These are phyloP conservation scores for Castanospermum australe DNA, from an alignment of 306 rosid species.

Conservation along the genomic window DNA sequence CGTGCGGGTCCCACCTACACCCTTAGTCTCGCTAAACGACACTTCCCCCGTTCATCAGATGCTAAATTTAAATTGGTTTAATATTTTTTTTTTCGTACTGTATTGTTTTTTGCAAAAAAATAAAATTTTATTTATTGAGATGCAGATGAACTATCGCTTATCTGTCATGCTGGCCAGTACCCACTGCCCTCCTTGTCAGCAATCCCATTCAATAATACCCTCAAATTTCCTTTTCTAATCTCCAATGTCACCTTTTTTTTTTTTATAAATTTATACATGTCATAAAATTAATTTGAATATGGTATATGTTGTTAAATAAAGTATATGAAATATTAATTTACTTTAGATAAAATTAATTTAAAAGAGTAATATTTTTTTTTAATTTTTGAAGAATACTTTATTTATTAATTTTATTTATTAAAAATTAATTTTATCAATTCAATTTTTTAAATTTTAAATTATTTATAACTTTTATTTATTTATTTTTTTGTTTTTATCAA, in stretches of 20 bases:
- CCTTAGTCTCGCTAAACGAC: slow-evolving; percentile 2
- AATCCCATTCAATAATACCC: slow-evolving; percentile 16
- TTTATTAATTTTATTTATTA: too few species aligned
- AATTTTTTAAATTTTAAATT: too few species aligned
- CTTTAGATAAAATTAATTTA: too few species aligned
- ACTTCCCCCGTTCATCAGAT: neutral
- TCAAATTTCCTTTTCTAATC: neutral
- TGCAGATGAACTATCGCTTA: slow-evolving; percentile 21
- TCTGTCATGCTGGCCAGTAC: slow-evolving; percentile 28
- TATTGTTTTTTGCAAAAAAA: neutral
- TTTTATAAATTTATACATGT: neutral
- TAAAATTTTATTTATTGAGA: neutral
- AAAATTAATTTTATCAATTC: too few species aligned
- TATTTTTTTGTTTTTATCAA: too few species aligned
- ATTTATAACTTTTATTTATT: too few species aligned
- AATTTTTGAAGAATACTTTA: too few species aligned
- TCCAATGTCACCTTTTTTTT: neutral
- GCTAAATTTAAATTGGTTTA: neutral
- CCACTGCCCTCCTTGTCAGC: slow-evolving; percentile 25
- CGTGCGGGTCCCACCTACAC: slow-evolving; percentile 33
- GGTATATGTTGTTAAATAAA: too few species aligned
- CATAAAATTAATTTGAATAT: too few species aligned
- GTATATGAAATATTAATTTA: too few species aligned
- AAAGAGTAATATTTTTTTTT: too few species aligned
- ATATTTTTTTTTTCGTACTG: neutral